A percentile compares a stretch with the other conserved stretches of the same genome.
These are phyloP conservation scores for Solanum hybrid DNA, from an alignment of 305 asterid species.

Conservation along the genomic window DNA sequence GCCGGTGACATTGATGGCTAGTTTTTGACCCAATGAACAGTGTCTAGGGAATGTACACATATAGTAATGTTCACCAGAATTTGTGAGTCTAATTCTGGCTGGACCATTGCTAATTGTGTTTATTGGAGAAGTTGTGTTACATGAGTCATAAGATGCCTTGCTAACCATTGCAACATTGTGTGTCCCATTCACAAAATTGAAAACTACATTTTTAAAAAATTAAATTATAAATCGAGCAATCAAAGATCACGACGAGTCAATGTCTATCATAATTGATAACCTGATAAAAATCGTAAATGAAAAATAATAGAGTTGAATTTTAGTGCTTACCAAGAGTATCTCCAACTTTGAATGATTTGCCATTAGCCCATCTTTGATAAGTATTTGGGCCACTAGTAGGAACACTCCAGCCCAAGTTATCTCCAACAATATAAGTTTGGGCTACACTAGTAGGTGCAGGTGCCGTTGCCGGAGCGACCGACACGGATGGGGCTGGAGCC, in stretches of 20 bases:
- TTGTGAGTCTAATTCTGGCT: slow-evolving; percentile 41
- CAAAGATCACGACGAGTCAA: neutral
- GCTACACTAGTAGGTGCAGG: slow-evolving; percentile 29
- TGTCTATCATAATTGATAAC: neutral
- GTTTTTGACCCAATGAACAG: slow-evolving; percentile 46
- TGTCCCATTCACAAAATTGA: too few species aligned
- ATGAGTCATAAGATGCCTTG: too few species aligned
- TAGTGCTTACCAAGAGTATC: slow-evolving; percentile 41
- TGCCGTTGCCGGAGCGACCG: slow-evolving; percentile 12
- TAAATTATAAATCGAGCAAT: neutral
- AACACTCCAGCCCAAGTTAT: slow-evolving; percentile 41
- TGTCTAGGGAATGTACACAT: slow-evolving; percentile 45
- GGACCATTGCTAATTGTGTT: slow-evolving; percentile 31
- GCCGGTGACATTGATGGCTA: slow-evolving; percentile 55
- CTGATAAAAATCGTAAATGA: neutral
- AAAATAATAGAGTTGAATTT: neutral
- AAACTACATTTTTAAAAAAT: slow-evolving; percentile 28
- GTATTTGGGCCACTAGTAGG: slow-evolving; percentile 36
- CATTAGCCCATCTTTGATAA: slow-evolving; percentile 47
- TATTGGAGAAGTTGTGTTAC: slow-evolving; percentile 3
- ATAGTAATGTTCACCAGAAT: slow-evolving; percentile 51
- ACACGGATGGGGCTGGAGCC: slow-evolving; percentile 22
- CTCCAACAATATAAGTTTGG: slow-evolving; percentile 42
- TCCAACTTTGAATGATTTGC: slow-evolving; percentile 44
- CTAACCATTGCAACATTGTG: too few species aligned